Evolutionary conservation across 1,284 basidiomycete genomes (phyloP).

Genomic region (Blastosporella zonata): DNA sequence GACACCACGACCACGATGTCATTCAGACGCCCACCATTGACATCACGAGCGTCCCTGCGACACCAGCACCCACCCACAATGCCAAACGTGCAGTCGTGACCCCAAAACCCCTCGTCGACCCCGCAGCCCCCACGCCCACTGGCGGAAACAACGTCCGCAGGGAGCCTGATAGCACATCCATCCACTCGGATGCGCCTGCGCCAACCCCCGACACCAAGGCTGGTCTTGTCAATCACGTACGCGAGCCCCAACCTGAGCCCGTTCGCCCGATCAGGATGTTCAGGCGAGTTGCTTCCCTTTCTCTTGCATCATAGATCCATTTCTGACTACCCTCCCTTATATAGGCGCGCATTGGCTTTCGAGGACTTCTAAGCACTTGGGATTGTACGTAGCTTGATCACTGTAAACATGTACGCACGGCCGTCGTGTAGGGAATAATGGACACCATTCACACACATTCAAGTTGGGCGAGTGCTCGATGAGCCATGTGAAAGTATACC

Average conservation of each 20-base stretch:
- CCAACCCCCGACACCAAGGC: not conserved
- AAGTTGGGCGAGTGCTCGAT: no score
- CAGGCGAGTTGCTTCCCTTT: conserved; percentile 1
- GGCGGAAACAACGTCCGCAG: not conserved
- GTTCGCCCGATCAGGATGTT: conserved; percentile 6
- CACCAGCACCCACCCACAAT: no score
- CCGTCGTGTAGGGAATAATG: not conserved
- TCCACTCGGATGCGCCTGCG: not conserved
- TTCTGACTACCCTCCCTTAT: not conserved
- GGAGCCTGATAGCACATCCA: not conserved
- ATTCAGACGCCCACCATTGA: not conserved
- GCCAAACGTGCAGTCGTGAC: no score
- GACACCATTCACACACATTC: no score
- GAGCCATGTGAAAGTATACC: no score
- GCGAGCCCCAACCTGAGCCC: not conserved
- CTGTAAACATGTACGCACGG: not conserved
- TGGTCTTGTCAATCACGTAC: not conserved
- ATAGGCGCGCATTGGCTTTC: conserved; percentile 8
- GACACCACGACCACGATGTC: not conserved
- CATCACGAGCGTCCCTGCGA: not conserved
- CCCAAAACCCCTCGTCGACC: no score
- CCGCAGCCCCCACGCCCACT: not conserved
- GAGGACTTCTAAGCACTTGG: conserved; percentile 2
- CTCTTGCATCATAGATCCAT: not conserved
- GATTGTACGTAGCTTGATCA: not conserved